These are phyloP conservation scores for Rhodotorula sp. DNA, from an alignment of 1,284 basidiomycete genomes.

Conservation along the genomic window DNA sequence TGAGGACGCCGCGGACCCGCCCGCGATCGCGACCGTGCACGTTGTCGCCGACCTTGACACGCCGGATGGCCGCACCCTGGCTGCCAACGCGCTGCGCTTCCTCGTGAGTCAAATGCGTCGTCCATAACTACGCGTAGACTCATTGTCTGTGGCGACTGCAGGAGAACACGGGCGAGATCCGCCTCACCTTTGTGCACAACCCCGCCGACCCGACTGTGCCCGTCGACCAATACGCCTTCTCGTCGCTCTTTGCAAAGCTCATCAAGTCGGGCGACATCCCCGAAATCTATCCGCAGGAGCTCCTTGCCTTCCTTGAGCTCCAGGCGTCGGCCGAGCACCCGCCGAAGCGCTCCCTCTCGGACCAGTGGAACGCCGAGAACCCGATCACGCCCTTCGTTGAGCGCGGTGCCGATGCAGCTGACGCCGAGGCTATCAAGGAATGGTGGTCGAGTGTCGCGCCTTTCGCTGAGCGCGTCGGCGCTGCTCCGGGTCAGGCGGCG, in stretches of 20 bases:
- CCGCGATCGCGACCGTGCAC: slow-evolving; percentile 58
- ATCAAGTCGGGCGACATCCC: background rate
- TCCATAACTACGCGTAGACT: background rate
- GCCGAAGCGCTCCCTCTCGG: slow-evolving; percentile 22
- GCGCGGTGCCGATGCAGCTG: slow-evolving; percentile 4
- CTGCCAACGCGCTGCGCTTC: slow-evolving; percentile 65
- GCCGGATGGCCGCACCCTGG: slow-evolving; percentile 60
- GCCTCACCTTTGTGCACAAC: slow-evolving; percentile 30
- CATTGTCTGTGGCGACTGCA: background rate
- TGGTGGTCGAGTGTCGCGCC: slow-evolving; percentile 1
- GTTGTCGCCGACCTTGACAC: slow-evolving; percentile 79
- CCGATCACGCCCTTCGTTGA: slow-evolving; percentile 28
- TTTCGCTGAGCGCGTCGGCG: slow-evolving; percentile 53
- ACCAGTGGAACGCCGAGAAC: slow-evolving; percentile 21
- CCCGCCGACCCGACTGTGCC: background rate
- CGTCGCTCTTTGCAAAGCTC: slow-evolving; percentile 22
- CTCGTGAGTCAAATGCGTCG: slow-evolving; percentile 56
- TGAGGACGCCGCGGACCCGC: slow-evolving; percentile 29
- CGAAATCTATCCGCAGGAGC: slow-evolving; percentile 28
- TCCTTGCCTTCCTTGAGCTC: slow-evolving; percentile 21
- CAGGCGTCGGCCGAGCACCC: slow-evolving; percentile 9
- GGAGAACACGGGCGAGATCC: slow-evolving; percentile 31
- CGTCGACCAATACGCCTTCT: slow-evolving; percentile 15
- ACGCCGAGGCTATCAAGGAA: background rate
- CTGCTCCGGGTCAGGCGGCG: slow-evolving; percentile 62